phyloP scores from a whole-genome alignment of 2,329 filamentous ascomycete species.

The Apiospora pterosperma region DNA sequence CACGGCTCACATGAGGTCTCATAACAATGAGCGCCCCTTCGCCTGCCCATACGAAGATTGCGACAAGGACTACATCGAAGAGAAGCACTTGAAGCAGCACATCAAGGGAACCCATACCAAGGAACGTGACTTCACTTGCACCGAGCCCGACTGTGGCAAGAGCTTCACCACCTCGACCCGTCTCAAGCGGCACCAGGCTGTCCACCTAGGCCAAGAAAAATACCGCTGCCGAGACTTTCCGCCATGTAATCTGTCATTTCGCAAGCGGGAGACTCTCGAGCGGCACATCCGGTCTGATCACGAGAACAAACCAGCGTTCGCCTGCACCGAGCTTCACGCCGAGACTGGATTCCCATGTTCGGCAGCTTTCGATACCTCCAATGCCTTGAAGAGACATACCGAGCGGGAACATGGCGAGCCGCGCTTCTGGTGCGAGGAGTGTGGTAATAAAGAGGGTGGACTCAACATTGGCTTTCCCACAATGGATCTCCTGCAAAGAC shows the following conservation, averaged over 20 bases:
- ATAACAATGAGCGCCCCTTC: conserved; percentile 81
- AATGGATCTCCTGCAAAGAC: conserved; percentile 65
- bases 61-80: conserved; percentile 79
- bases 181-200: conserved; percentile 72
- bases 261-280: conserved; percentile 83
- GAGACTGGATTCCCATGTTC: conserved; percentile 44
- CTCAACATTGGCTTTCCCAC: conserved; percentile 64
- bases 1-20: conserved; percentile 75
- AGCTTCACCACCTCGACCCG: conserved; percentile 77
- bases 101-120: conserved; percentile 76
- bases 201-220: conserved; percentile 73
- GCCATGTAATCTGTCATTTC: conserved; percentile 73
- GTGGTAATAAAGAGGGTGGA: conserved; percentile 42
- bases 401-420: conserved; percentile 66
- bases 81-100: conserved; percentile 84
- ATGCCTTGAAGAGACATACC: conserved; percentile 68
- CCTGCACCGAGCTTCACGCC: conserved; percentile 52
- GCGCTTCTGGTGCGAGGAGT: conserved; percentile 76
- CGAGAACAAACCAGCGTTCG: conserved; percentile 66
- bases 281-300: conserved; percentile 79
- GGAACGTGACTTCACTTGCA: conserved; percentile 67
- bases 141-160: conserved; percentile 71
- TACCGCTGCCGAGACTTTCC: conserved; percentile 69
- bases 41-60: conserved; percentile 68
- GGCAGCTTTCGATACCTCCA: conserved; percentile 69